phyloP scores from a whole-genome alignment of 371 early-diverging fungal genomes.

The Rhizopus stolonifer region DNA sequence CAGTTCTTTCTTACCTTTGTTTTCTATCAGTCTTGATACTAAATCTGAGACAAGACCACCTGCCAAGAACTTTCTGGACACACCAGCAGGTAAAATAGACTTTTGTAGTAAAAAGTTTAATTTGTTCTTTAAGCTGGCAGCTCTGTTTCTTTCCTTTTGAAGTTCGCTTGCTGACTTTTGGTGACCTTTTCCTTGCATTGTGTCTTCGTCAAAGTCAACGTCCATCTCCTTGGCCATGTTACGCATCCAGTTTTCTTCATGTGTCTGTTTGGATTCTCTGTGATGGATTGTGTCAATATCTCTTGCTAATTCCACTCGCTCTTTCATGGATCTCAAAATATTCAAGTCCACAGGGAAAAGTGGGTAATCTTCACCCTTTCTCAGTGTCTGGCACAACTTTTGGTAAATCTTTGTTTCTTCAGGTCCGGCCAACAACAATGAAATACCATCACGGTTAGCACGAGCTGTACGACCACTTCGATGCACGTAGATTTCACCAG shows the following conservation, averaged over 20 bases:
- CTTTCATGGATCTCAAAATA: conserved; percentile 63
- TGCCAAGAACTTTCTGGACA: conserved; percentile 74
- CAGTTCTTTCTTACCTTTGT: conserved; percentile 20
- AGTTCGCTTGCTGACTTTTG: conserved; percentile 21
- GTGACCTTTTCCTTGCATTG: conserved; percentile 45
- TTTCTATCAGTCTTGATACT: conserved; percentile 60
- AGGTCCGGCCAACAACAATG: conserved; percentile 78
- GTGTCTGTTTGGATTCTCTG: conserved; percentile 62
- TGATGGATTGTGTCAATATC: conserved; percentile 83
- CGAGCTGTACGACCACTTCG: conserved; percentile 95
- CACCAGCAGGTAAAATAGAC: conserved; percentile 73
- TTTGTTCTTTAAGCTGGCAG: conserved; percentile 55
- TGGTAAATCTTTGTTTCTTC: conserved; percentile 79
- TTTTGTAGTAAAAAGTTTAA: conserved; percentile 60
- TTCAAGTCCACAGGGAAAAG: conserved; percentile 71
- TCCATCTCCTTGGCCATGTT: conserved; percentile 87
- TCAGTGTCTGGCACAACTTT: conserved; percentile 73
- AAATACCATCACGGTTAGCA: conserved; percentile 81
- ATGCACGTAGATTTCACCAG: conserved; percentile 92
- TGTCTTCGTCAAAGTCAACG: conserved; percentile 77
- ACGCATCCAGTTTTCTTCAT: conserved; percentile 82
- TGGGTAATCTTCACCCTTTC: conserved; percentile 64
- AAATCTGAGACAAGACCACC: conserved; percentile 64
- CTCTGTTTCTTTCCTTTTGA: conserved; percentile 41
- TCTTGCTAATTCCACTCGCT: conserved; percentile 72